phyloP scores from a whole-genome alignment of 345 rosid species.

The Eucalyptus curtisii region DNA sequence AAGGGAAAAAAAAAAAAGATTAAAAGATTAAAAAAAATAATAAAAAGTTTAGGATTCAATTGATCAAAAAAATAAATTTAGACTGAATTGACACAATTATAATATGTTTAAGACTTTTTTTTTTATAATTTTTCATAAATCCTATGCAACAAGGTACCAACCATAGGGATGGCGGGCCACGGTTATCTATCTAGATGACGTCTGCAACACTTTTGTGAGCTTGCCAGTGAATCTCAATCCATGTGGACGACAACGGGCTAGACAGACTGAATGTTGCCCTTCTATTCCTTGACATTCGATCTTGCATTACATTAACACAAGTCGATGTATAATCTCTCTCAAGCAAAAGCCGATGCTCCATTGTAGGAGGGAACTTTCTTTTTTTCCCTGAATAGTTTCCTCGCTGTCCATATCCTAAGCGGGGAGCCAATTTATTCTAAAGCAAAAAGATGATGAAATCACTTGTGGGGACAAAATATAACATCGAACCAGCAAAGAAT shows the following conservation, averaged over 20 bases:
- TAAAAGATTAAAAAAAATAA: no score
- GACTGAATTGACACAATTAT: no score
- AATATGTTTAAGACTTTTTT: no score
- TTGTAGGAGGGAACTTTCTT: neutral
- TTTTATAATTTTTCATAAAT: no score
- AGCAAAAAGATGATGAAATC: neutral
- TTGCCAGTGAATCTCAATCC: neutral
- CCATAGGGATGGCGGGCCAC: neutral
- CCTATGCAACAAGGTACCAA: neutral
- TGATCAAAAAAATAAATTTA: no score
- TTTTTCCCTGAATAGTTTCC: neutral
- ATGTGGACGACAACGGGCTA: neutral
- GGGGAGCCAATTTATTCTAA: neutral
- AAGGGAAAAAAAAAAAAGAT: no score
- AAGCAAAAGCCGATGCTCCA: neutral
- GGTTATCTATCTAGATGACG: neutral
- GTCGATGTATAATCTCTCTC: neutral
- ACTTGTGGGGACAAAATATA: neutral
- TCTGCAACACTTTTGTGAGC: neutral
- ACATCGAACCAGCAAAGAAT: neutral
- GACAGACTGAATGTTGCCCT: neutral
- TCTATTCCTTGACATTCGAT: neutral
- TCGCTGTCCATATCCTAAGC: neutral
- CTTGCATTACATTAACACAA: neutral
- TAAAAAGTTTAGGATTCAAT: no score